Conservation (phyloP, 179 eudicot species). For the Silene vulgaris region DNA sequence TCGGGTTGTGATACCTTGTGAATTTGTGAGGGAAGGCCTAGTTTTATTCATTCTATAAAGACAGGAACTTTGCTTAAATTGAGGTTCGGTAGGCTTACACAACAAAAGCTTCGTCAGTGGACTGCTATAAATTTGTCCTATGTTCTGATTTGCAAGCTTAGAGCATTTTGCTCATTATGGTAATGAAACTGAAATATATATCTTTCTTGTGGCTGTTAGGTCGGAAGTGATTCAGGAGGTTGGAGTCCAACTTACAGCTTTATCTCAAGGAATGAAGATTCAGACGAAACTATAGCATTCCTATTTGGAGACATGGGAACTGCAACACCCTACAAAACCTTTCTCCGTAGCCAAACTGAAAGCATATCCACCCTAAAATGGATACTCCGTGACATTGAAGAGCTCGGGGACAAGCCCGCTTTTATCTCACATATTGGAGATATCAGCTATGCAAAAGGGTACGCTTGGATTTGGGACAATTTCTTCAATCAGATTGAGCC, state of each 20-base stretch:
- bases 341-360: conserved; percentile 72
- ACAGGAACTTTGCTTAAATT: too few relatives aligned
- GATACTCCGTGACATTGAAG: conserved; percentile 80
- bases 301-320: conserved; percentile 98
- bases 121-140: too few relatives aligned
- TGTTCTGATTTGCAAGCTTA: not conserved
- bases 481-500: conserved; percentile 87
- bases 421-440: conserved; percentile 91
- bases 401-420: conserved; percentile 79
- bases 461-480: conserved; percentile 92
- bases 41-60: too few relatives aligned
- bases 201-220: conserved; percentile 36
- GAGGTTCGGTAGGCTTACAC: too few relatives aligned
- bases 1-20: too few relatives aligned
- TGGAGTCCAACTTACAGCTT: conserved; percentile 82
- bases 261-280: conserved; percentile 56
- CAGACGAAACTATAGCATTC: conserved; percentile 74
- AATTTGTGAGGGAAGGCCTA: too few relatives aligned
- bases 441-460: conserved; percentile 87
- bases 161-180: not conserved
- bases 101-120: too few relatives aligned
- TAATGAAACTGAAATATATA: not conserved
- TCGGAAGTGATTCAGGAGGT: conserved; percentile 86
- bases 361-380: conserved; percentile 79
- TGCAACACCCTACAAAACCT: conserved; percentile 76